phyloP scores from a whole-genome alignment of 768 basidiomycete species.

The Psilocybe cubensis region DNA sequence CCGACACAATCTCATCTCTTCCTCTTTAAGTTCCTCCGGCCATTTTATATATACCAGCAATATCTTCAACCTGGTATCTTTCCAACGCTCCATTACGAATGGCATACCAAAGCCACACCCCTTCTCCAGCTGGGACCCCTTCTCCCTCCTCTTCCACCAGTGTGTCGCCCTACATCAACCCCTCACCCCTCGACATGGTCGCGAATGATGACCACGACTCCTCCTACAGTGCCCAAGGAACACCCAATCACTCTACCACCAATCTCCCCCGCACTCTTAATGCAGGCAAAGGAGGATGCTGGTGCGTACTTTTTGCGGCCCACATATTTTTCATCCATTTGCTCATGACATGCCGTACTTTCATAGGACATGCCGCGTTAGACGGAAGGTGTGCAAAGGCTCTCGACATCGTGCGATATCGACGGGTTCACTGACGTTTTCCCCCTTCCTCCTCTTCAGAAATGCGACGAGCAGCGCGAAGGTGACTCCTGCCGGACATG shows the following conservation, averaged over 20 bases:
- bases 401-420: slow-evolving; percentile 15
- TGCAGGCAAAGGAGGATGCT: slow-evolving; percentile 77
- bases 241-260: slow-evolving; percentile 48
- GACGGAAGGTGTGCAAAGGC: slow-evolving; percentile 66
- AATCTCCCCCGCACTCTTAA: slow-evolving; percentile 57
- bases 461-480: slow-evolving; percentile 88
- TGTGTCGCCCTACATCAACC: slow-evolving; percentile 47
- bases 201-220: slow-evolving; percentile 41
- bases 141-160: slow-evolving; percentile 48
- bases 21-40: slow-evolving; percentile 30
- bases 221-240: slow-evolving; percentile 40
- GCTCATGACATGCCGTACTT: slow-evolving; percentile 16
- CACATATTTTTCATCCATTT: slow-evolving; percentile 6
- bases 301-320: slow-evolving; percentile 49
- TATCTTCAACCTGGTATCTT: slow-evolving; percentile 23
- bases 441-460: slow-evolving; percentile 44
- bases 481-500: slow-evolving; percentile 84
- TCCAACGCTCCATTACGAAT: slow-evolving; percentile 36
- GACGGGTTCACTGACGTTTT: slow-evolving; percentile 4
- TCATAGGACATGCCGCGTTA: slow-evolving; percentile 78
- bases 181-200: slow-evolving; percentile 38
- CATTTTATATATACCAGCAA: slow-evolving; percentile 27
- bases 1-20: slow-evolving; percentile 36
- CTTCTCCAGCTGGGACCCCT: slow-evolving; percentile 53
- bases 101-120: slow-evolving; percentile 52